Base-by-base conservation (phyloP, 345 rosid species). In the Trapa incisa region DNA sequence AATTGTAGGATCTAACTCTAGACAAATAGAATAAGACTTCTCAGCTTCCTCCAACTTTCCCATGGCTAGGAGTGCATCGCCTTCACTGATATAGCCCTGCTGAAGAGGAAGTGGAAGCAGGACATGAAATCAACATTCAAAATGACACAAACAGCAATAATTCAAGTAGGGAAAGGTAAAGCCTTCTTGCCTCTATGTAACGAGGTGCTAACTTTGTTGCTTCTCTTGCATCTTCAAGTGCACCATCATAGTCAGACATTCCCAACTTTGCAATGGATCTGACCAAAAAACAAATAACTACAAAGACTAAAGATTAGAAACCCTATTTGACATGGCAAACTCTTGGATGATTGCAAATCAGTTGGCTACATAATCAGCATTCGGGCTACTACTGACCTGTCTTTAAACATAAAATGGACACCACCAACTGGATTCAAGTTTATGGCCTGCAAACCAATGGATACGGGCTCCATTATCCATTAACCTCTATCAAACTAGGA, bases 61-160 rank as follows among this genome's bases (percentile, higher is more conserved):
- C 82, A 84, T 80, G 4, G 83, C 91, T 70, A 89, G 65, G 71
- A 82, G 82, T 38, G 79, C 80, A 85, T 92, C 96, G 70, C 96
- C 98, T 80, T 89, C 85, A 68, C 91, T 79, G n/a, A 89, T 63
- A 56, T 89, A 79, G 52, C 86, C 83, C 96, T 92, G 82, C 33
- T 38, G 9, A 33, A 35, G 11, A 9, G 14, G 15, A 58, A 22
- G 7, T 2, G 22, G n/a, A n/a, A 15, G 2, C 43, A 60, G 48
- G 37, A 37, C 67, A 36, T 47, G 37, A 22, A 35, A 42, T 45
- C 4, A 68, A 35, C 41, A 15, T 0, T 29, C 22, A 22, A 14
- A 61, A 60, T 22, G 3, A 39, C 62, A 53, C 17, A 53, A 39
- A 22, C 37, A 12, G 39, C 17, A 13, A 35, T 11, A 17, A 47